Conservation (phyloP, 805 yeast species). For the Wickerhamiella qilinensis region DNA sequence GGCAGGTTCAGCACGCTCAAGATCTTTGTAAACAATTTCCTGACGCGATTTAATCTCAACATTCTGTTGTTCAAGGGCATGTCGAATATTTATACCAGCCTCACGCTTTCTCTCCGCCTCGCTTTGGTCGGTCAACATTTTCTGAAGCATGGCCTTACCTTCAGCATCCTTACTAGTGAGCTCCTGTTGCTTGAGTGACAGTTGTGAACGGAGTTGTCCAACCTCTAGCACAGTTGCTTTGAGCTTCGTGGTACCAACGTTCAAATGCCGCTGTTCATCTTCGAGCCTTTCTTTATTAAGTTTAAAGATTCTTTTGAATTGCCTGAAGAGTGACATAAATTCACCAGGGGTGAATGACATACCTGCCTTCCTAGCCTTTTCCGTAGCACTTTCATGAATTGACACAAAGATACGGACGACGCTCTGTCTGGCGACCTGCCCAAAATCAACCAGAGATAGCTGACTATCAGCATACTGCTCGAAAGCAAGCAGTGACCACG, state of each 20-base stretch:
- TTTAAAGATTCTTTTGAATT: conserved; percentile 24
- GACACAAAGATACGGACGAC: not conserved
- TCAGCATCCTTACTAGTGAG: conserved; percentile 44
- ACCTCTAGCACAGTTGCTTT: conserved; percentile 66
- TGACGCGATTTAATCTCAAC: conserved; percentile 38
- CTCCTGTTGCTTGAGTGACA: conserved; percentile 36
- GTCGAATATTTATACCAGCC: conserved; percentile 63
- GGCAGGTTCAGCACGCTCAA: conserved; percentile 72
- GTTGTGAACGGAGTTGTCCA: conserved; percentile 34
- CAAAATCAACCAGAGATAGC: not conserved
- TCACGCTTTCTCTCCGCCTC: conserved; percentile 85
- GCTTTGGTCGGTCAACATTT: conserved; percentile 70
- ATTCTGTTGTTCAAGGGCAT: conserved; percentile 53
- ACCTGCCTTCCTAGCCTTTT: not conserved
- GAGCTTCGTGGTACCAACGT: conserved; percentile 56
- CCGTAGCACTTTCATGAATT: not conserved
- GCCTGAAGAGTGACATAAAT: conserved; percentile 34
- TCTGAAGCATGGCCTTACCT: conserved; percentile 55
- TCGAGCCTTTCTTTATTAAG: conserved; percentile 35
- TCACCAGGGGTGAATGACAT: conserved; percentile 31
- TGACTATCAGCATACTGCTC: conserved; percentile 30
- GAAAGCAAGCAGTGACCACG: conserved; percentile 45
- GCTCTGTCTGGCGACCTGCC: not conserved
- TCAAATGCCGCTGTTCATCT: conserved; percentile 53
- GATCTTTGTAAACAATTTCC: conserved; percentile 38